phyloP scores from a whole-genome alignment of 176 grass and related monocot species.

The Phragmites australis region DNA sequence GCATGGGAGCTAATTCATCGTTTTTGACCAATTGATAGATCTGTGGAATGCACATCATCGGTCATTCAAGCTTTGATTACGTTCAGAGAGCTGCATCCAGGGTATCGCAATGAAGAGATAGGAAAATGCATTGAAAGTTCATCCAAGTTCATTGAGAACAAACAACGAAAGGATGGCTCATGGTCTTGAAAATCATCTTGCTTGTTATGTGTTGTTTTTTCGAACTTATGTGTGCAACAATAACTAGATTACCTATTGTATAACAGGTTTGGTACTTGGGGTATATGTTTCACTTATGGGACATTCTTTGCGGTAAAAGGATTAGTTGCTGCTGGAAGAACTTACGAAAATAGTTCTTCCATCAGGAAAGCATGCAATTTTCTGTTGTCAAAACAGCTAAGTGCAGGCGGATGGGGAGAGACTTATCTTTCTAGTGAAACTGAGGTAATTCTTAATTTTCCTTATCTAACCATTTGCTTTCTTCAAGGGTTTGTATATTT shows the following conservation, averaged over 20 bases:
- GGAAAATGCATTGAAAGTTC: constrained; percentile 40
- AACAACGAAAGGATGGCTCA: constrained; percentile 52
- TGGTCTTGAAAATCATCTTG: constrained; percentile 37
- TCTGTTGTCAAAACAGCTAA: constrained; percentile 55
- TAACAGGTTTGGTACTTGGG: constrained; percentile 55
- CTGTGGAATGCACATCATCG: constrained; percentile 60
- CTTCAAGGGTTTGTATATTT: neutral
- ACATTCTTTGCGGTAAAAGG: constrained; percentile 53
- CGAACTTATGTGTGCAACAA: neutral
- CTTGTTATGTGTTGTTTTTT: neutral
- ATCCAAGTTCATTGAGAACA: constrained; percentile 45
- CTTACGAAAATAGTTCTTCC: constrained; percentile 45
- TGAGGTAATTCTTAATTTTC: neutral
- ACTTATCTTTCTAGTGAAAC: constrained; percentile 36
- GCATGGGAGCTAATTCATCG: neutral
- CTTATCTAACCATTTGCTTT: neutral
- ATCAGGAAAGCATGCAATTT: constrained; percentile 56
- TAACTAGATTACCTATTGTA: constrained; percentile 6
- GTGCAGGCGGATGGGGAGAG: constrained; percentile 59
- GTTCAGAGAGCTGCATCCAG: constrained; percentile 47
- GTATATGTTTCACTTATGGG: constrained; percentile 63
- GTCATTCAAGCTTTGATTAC: constrained; percentile 43
- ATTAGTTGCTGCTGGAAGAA: constrained; percentile 41
- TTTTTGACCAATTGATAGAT: constrained; percentile 32
- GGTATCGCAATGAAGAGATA: constrained; percentile 52